Evolutionary conservation across 768 basidiomycete genomes (phyloP), one percentile per base, ranked within the genome.

Genomic region (Fistulinella prunicolor): DNA sequence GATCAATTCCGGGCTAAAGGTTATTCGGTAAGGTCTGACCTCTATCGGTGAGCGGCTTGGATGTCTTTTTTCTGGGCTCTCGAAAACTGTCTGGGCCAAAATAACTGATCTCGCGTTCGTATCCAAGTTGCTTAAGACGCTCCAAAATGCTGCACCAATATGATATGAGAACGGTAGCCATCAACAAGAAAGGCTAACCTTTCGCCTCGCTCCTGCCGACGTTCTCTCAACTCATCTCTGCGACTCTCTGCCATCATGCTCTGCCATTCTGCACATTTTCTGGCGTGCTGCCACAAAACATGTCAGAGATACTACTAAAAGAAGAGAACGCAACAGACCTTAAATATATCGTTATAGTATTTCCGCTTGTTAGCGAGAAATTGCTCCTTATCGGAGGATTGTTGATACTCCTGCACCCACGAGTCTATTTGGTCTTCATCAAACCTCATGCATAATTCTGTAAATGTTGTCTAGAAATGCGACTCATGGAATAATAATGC

Each of bases 131-230:
- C n/a, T 12, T 32, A 37, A 60, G 55, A 3, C 42, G 49, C 39
- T 50, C 45, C 10, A 61, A 47, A n/a, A 60, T 61, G 30, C 59
- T 61, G 19, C 14, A 20, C 40, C 8, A n/a, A 9, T n/a, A 16
- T 23, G 38, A 42, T 12, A 10, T 37, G 9, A 34, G 14, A 3
- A 10, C 1, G 1, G 23, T 6, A 6, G 16, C 8, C 5, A 7
- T 7, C 9, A 17, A n/a, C n/a, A 17, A 14, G 4, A 38, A 13
- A 14, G 5, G 4, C 47, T n/a, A 20, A 56, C 58, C 58, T 39
- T 8, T 29, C 22, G 20, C 49, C 39, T 23, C 57, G 47, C 20
- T 47, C 47, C 36, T 49, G 44, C 20, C 49, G 42, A 38, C 46
- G 47, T 23, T 42, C 10, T 6, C 49, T 44, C 20, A 58, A 28